Percentiles rank a stretch among this genome's conserved stretches.
phyloP scores from a whole-genome alignment of 1,139 yeast species.

The Geotrichum klebahnii region DNA sequence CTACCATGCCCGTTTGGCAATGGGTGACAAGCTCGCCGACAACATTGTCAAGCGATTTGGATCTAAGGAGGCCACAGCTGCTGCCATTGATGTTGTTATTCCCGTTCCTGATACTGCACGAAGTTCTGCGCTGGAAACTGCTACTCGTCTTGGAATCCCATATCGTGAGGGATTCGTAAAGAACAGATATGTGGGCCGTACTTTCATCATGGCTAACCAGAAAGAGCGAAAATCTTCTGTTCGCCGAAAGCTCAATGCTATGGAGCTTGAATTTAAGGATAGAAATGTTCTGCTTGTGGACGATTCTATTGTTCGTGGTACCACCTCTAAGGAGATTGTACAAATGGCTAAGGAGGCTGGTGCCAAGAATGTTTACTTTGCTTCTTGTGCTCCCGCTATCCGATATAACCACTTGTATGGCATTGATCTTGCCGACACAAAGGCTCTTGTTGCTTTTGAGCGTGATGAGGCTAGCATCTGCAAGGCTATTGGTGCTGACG shows the following conservation, averaged over 20 bases:
- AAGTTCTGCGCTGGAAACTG: conserved; percentile 89
- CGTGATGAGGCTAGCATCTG: conserved; percentile 72
- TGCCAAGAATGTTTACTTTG: conserved; percentile 86
- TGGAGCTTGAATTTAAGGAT: conserved; percentile 86
- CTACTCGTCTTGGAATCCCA: conserved; percentile 72
- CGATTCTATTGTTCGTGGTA: conserved; percentile 95
- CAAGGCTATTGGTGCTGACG: conserved; percentile 81
- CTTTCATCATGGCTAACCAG: conserved; percentile 98
- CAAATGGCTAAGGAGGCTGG: conserved; percentile 98
- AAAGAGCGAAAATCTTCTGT: conserved; percentile 90
- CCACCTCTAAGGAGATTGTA: conserved; percentile 92
- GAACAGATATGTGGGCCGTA: conserved; percentile 93
- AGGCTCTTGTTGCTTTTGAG: conserved; percentile 85
- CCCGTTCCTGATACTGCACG: conserved; percentile 98
- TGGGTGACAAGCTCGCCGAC: conserved; percentile 87
- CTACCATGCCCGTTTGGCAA: conserved; percentile 83
- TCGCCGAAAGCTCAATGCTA: conserved; percentile 89
- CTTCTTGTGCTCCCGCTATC: conserved; percentile 96
- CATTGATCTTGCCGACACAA: conserved; percentile 92
- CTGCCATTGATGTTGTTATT: conserved; percentile 83
- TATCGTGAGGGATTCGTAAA: conserved; percentile 97
- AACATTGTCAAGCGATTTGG: conserved; percentile 57
- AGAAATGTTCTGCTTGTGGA: conserved; percentile 89
- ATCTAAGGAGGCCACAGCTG: conserved; percentile 45
- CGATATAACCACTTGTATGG: conserved; percentile 95